phyloP scores from a whole-genome alignment of 768 basidiomycete species.

The Phallus indusiatus region DNA sequence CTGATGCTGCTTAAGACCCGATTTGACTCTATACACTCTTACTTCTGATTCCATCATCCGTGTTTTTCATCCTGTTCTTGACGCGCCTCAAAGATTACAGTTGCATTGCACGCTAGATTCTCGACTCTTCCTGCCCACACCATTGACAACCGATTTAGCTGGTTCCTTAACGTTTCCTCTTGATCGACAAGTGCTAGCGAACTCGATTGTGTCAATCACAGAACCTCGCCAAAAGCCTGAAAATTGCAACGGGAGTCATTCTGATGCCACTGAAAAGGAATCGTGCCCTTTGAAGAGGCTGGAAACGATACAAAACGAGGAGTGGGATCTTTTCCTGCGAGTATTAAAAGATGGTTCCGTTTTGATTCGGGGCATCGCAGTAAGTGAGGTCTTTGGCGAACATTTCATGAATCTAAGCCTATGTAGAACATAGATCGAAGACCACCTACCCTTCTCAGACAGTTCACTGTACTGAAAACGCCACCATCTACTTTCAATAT shows the following conservation, averaged over 20 bases:
- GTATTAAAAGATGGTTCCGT: constrained; percentile 66
- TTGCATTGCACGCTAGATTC: constrained; percentile 73
- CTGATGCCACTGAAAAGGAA: constrained; percentile 32
- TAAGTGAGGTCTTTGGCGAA: constrained; percentile 28
- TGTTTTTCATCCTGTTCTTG: constrained; percentile 81
- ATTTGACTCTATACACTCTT: constrained; percentile 73
- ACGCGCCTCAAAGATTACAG: constrained; percentile 76
- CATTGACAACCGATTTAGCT: constrained; percentile 22
- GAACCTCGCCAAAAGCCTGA: not conserved
- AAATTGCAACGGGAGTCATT: constrained; percentile 17
- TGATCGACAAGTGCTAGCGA: constrained; percentile 49
- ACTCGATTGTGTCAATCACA: constrained; percentile 36
- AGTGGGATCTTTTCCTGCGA: constrained; percentile 73
- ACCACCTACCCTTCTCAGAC: constrained; percentile 74
- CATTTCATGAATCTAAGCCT: not conserved
- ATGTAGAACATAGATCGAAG: constrained; percentile 77
- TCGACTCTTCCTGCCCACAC: constrained; percentile 46
- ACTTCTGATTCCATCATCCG: constrained; percentile 76
- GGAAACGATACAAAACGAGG: constrained; percentile 56
- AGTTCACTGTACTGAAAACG: constrained; percentile 64
- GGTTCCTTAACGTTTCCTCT: constrained; percentile 57
- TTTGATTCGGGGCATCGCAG: constrained; percentile 61
- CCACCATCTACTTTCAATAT: constrained; percentile 25
- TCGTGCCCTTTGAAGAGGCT: constrained; percentile 32
- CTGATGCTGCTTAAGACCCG: constrained; percentile 39